Evolutionary conservation across 2,329 filamentous ascomycete genomes (phyloP).

Genomic region (Elsinoe perseae): DNA sequence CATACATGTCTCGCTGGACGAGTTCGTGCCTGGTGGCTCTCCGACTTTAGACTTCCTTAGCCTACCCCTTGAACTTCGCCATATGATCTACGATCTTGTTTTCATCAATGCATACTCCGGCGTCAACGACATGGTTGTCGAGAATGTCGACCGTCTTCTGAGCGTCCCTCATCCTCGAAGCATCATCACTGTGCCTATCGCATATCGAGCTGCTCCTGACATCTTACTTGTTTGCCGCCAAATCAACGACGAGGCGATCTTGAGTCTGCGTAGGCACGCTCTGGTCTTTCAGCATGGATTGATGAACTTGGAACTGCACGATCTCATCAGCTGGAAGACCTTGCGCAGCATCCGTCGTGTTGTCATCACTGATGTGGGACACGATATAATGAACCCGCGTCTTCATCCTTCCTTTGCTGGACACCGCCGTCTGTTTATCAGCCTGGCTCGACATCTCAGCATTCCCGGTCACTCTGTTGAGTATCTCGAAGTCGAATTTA

Average conservation of each 20-base stretch:
- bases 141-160: constrained; percentile 20
- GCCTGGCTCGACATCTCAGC: constrained; percentile 23
- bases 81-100: constrained; percentile 18
- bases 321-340: constrained; percentile 21
- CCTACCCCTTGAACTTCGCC: constrained; percentile 20
- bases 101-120: constrained; percentile 17
- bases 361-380: constrained; percentile 15
- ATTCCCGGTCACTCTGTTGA: constrained; percentile 24
- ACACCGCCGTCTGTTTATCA: constrained; percentile 23
- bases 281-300: constrained; percentile 28
- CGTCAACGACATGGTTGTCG: constrained; percentile 20
- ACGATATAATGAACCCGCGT: constrained; percentile 15
- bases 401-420: constrained; percentile 23
- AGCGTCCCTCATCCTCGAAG: constrained; percentile 8
- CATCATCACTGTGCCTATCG: constrained; percentile 15
- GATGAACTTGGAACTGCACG: constrained; percentile 15
- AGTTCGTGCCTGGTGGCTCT: background rate
- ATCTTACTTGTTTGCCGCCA: constrained; percentile 31
- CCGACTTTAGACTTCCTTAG: constrained; percentile 17
- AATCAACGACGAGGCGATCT: constrained; percentile 28
- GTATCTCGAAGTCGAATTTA: constrained; percentile 25
- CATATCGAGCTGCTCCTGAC: constrained; percentile 21
- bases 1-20: constrained; percentile 7
- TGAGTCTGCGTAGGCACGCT: constrained; percentile 23
- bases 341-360: constrained; percentile 24